phyloP scores from a whole-genome alignment of 306 rosid species.

The Sicyos baderoa region DNA sequence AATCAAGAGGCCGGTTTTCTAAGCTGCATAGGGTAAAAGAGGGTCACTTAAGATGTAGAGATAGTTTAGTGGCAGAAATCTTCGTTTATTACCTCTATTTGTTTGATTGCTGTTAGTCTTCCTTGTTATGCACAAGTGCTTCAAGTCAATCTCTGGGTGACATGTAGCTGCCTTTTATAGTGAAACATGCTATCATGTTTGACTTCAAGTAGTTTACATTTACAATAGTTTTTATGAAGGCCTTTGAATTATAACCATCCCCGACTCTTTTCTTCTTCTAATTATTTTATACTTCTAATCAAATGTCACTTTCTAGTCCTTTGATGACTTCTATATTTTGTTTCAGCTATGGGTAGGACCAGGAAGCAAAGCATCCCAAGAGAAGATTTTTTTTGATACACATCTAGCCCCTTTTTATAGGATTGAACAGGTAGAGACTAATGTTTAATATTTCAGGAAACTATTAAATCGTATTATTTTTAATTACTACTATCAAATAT shows the following conservation, averaged over 20 bases:
- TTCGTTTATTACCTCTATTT: background rate
- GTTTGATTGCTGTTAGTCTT: background rate
- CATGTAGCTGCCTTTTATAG: background rate
- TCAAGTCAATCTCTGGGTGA: background rate
- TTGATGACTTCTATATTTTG: conserved; percentile 11
- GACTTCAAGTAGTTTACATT: background rate
- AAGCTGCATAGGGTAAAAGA: background rate
- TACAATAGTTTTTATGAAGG: background rate
- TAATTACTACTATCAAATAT: background rate
- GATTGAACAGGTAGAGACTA: conserved; percentile 79
- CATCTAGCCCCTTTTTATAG: conserved; percentile 96
- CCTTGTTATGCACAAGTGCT: conserved; percentile 13
- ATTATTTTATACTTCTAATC: conserved; percentile 3
- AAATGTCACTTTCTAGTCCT: background rate
- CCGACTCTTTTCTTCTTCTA: conserved; percentile 9
- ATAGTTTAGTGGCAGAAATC: conserved; percentile 5
- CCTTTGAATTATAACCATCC: background rate
- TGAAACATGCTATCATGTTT: background rate
- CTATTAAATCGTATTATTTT: background rate
- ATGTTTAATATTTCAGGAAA: background rate
- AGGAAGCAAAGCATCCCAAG: conserved; percentile 91
- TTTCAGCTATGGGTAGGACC: conserved; percentile 99
- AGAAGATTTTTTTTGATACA: conserved; percentile 77
- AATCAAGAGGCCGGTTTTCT: background rate
- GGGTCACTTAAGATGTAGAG: conserved; percentile 7